These are phyloP conservation scores for Backusella luteola DNA, from an alignment of 192 early-diverging fungal species.

Conservation along the genomic window DNA sequence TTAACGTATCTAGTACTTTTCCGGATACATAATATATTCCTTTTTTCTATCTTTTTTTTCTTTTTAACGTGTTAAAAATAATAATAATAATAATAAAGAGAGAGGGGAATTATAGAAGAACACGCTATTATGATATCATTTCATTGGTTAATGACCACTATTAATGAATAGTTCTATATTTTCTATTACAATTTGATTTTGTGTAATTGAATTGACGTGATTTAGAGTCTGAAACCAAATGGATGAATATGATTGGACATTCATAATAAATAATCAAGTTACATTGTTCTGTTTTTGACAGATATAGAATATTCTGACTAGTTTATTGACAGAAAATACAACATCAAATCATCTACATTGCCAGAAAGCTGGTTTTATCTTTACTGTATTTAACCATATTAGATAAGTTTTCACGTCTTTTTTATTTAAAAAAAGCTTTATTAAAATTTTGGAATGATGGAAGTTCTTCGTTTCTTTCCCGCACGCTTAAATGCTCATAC, in stretches of 20 bases:
- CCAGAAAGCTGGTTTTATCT: not conserved
- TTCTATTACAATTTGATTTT: not conserved
- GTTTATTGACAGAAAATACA: not conserved
- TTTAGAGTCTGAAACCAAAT: not conserved
- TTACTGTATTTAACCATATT: not conserved
- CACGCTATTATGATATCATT: not conserved
- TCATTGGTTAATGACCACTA: not conserved
- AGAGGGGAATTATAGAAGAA: too few species aligned
- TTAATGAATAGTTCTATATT: too few species aligned
- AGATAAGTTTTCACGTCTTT: not conserved
- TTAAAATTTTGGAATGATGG: not conserved
- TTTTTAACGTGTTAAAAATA: not conserved
- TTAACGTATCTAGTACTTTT: not conserved
- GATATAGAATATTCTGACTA: not conserved
- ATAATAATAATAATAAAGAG: too few species aligned
- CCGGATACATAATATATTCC: not conserved
- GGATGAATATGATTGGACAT: not conserved
- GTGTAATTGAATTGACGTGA: not conserved
- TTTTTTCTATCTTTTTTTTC: not conserved
- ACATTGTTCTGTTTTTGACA: not conserved
- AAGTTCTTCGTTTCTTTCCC: not conserved
- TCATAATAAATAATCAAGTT: not conserved
- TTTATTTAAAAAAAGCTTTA: not conserved
- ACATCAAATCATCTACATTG: not conserved
- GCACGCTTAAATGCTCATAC: not conserved